phyloP scores from a whole-genome alignment of 2,329 filamentous ascomycete species.

The Hypocrella siamensis region DNA sequence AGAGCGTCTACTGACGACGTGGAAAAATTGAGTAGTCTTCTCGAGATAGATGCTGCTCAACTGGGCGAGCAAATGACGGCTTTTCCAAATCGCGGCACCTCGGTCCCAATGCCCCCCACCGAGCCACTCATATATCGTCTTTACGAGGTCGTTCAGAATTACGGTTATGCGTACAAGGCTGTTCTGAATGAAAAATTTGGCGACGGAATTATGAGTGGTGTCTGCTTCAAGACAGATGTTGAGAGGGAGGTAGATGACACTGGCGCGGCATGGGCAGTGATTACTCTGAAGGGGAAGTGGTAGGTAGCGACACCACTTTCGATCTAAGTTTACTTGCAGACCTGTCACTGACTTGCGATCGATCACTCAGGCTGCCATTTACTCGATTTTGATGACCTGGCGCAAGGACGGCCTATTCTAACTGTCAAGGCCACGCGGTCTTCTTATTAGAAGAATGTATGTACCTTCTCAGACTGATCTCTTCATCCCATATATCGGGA shows the following conservation, averaged over 20 bases:
- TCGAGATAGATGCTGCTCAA: constrained; percentile 40
- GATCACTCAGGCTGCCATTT: constrained; percentile 14
- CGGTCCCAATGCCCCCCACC: constrained; percentile 23
- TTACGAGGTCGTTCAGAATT: constrained; percentile 93
- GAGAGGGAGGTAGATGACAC: constrained; percentile 85
- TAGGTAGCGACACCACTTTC: constrained; percentile 26
- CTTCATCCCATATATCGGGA: no score
- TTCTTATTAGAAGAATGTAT: no score
- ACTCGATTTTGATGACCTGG: constrained; percentile 11
- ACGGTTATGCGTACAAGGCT: constrained; percentile 91
- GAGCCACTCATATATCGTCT: constrained; percentile 58
- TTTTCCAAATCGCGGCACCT: constrained; percentile 67
- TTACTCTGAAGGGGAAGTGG: constrained; percentile 75
- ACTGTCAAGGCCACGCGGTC: no score
- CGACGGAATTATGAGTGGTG: constrained; percentile 93
- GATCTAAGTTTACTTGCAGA: no score
- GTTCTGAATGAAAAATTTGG: constrained; percentile 91
- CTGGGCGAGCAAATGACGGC: constrained; percentile 50
- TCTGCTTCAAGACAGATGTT: constrained; percentile 77
- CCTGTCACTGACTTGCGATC: no score
- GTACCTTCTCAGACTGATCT: no score
- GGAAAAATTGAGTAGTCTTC: constrained; percentile 46
- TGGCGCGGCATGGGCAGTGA: constrained; percentile 70
- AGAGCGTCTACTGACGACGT: constrained; percentile 55
- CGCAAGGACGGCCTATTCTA: no score